A percentile compares a stretch with the other conserved stretches of the same genome.
Evolutionary conservation across 176 grass and related monocot species (phyloP).

Genomic region (Avena atlantica): DNA sequence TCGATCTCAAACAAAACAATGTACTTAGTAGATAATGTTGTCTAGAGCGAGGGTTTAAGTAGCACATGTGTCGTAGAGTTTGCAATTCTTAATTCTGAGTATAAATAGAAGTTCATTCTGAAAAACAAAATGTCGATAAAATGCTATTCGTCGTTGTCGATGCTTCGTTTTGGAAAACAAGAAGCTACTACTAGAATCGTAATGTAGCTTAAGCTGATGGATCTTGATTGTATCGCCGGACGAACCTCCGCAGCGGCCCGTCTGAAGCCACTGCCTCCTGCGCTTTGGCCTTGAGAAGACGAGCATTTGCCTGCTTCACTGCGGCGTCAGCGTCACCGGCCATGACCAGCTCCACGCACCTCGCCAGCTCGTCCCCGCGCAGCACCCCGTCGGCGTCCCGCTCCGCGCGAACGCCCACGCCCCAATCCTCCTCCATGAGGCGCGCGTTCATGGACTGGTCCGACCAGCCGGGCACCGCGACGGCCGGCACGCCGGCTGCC

Average conservation of each 20-base stretch:
- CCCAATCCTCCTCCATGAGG: background rate
- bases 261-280: background rate
- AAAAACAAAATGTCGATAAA: too few relatives aligned
- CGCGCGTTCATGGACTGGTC: background rate
- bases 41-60: too few relatives aligned
- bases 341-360: conserved; percentile 57
- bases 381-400: conserved; percentile 30
- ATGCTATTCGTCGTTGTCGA: too few relatives aligned
- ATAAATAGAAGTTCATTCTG: too few relatives aligned
- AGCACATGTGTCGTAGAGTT: too few relatives aligned
- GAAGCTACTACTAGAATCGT: too few relatives aligned
- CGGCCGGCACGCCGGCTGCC: conserved; percentile 48
- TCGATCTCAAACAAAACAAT: too few relatives aligned
- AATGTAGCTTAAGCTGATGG: too few relatives aligned
- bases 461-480: conserved; percentile 36
- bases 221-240: background rate
- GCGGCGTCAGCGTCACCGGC: conserved; percentile 7
- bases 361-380: conserved; percentile 43
- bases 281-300: background rate
- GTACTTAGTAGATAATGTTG: too few relatives aligned
- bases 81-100: too few relatives aligned
- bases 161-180: too few relatives aligned
- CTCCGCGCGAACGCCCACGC: conserved; percentile 36
- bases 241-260: conserved; percentile 29
- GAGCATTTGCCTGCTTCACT: conserved; percentile 22